phyloP scores from a whole-genome alignment of 176 grass and related monocot genomes.

The Avena sativa region DNA sequence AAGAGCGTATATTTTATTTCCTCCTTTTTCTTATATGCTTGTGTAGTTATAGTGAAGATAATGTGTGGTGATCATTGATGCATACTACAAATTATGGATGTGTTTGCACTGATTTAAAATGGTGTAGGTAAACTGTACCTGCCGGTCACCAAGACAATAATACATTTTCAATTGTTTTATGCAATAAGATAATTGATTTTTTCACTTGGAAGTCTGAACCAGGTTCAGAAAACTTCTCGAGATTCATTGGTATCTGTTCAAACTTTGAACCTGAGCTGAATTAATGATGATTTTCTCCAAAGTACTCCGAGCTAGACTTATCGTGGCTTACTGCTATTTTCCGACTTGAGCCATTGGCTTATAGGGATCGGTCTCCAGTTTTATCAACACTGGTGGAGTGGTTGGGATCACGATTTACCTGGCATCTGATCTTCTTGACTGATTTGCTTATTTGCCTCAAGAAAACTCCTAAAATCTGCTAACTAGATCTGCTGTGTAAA shows the following conservation, averaged over 20 bases:
- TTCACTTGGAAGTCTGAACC: slow-evolving; percentile 30
- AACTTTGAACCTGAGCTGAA: neutral
- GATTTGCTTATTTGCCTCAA: slow-evolving; percentile 34
- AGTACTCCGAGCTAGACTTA: neutral
- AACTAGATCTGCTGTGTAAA: slow-evolving; percentile 15
- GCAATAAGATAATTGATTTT: slow-evolving; percentile 23
- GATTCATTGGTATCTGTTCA: neutral
- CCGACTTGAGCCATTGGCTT: slow-evolving; percentile 15
- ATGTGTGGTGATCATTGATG: slow-evolving; percentile 16
- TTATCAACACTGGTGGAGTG: slow-evolving; percentile 9
- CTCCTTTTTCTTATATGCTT: slow-evolving; percentile 19
- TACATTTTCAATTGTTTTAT: slow-evolving; percentile 33
- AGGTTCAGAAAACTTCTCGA: neutral
- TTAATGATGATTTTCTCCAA: neutral
- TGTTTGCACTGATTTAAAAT: slow-evolving; percentile 32
- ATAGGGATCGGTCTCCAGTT: slow-evolving; percentile 5
- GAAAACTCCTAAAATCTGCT: slow-evolving; percentile 7
- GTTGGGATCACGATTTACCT: neutral
- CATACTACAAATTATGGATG: neutral
- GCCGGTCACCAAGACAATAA: neutral
- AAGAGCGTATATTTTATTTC: neutral
- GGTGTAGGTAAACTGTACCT: slow-evolving; percentile 1
- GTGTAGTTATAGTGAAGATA: slow-evolving; percentile 20
- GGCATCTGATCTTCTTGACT: slow-evolving; percentile 16
- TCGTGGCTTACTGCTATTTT: slow-evolving; percentile 28